Evolutionary conservation across 371 early-diverging fungal species (phyloP), one percentile per base, ranked within the genome.

Genomic region (Apophysomyces ossiformis): DNA sequence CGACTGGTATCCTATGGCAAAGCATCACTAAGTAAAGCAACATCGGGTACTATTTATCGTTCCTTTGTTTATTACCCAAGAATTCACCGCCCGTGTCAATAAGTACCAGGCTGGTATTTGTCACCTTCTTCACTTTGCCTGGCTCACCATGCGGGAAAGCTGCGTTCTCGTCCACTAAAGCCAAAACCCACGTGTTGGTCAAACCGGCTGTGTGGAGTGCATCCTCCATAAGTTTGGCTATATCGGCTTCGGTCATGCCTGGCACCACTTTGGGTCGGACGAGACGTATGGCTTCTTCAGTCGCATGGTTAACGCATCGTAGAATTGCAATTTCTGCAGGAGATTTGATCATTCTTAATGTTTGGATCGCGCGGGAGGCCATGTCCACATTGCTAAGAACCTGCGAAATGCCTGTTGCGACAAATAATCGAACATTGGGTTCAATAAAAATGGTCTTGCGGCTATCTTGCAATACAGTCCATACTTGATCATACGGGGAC

Each of bases 101-200:
- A 63, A 87, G 65, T 0, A 87, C 83, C 41, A 77, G 77, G 66
- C 84, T 82, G 15, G 80, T 75, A 4, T 67, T 61, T 1, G 70
- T 74, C 7, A 85, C 70, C 7, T 60, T 63, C 18, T 80, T 81
- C 11, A 67, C 71, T 18, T 72, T 67, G 2, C 85, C 85, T 8
- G 83, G 71, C 12, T 76, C 69, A n/a, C 87, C 87, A 38, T 87
- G 87, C 6, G 87, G 87, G 4, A 85, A 70, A 1, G 86, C 87
- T 4, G 87, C 87, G 66, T 78, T 76, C 12, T 77, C 73, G 38
- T 85, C 80, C 5, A 85, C 76, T 12, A 85, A 70, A 21, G 86
- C 85, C 37, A 87, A 69, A 0, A 87, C 87, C 81, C 86, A 76
- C 2, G 83, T 84, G 16, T 80, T 72, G 9, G 66, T 72, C 21